Evolutionary conservation across 1,284 basidiomycete species (phyloP).

Genomic region (Cronartium ribicola): DNA sequence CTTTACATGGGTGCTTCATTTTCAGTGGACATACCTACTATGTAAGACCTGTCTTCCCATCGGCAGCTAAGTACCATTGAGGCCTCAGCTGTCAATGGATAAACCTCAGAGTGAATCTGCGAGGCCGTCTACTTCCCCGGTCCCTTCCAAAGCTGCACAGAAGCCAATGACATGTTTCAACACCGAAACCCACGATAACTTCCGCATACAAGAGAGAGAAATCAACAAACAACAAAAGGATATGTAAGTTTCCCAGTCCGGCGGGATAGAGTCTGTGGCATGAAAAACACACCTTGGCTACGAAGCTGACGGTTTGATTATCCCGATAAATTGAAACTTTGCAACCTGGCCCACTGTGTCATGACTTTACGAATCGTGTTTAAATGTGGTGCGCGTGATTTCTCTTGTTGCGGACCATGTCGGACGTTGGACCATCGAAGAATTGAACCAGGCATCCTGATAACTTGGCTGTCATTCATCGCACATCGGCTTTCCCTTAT

Average conservation of each 20-base stretch:
- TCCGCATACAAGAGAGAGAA: conserved; percentile 15
- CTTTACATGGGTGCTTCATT: neutral
- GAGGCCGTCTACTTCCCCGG: neutral
- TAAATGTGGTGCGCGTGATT: too few species aligned
- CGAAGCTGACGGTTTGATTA: neutral
- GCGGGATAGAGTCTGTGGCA: neutral
- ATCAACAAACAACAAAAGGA: conserved; percentile 26
- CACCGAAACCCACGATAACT: neutral
- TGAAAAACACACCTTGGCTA: neutral
- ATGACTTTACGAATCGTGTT: too few species aligned
- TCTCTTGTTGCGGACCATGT: too few species aligned
- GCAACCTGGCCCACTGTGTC: too few species aligned
- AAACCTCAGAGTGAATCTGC: too few species aligned
- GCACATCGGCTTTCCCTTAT: neutral
- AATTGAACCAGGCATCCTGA: too few species aligned
- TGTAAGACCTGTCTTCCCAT: neutral
- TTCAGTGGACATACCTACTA: neutral
- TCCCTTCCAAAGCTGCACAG: neutral
- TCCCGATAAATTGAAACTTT: neutral
- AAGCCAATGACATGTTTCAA: neutral
- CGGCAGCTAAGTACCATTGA: neutral
- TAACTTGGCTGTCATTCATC: neutral
- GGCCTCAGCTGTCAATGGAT: too few species aligned
- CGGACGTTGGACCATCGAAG: too few species aligned
- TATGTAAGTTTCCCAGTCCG: conserved; percentile 4